Evolutionary conservation across 768 basidiomycete genomes (phyloP), one percentile per base, ranked within the genome.

Genomic region (Hydnomerulius pinastri): DNA sequence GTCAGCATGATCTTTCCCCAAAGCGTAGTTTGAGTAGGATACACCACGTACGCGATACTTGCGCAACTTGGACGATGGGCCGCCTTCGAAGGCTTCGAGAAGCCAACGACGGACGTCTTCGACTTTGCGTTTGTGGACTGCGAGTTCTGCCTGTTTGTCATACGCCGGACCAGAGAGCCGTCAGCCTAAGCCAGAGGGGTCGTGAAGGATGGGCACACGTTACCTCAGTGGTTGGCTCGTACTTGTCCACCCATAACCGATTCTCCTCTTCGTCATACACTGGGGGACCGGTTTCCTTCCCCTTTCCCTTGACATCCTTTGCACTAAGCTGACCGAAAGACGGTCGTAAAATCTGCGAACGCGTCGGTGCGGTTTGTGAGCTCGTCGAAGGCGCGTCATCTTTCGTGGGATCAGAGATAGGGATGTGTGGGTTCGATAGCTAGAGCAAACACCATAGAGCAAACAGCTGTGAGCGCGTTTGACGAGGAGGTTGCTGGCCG

Each of bases 21-120:
- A 11, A 50, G 15, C 10, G 6, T 42, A 37, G 15, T 2, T n/a
- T 45, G 40, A 45, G n/a, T n/a, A n/a, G n/a, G n/a, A n/a, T n/a
- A 10, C 24, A 30, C 9, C 41, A 75, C 83, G 30, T 54, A 92
- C 92, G 18, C 91, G 76, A 64, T 92, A 93, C 61, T 85, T 90
- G 29, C 73, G 75, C 38, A 88, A 62, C 56, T 79, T 83, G 0
- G 80, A 80, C 0, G 80, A 80, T 4, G 81, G 80, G 0, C 84
- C 84, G 1, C 83, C 86, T 1, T 82, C 79, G 30, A 87, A 80
- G 1, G 91, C 87, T 57, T 92, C 90, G 0, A 64, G 51, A 0
- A 93, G 62, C 90, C 90, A 93, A 30, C 76, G 72, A 4, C 86
- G 79, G 7, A 92, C 85, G 51, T 90, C 85, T 43, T 86, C 83